Percentiles rank a stretch among this genome's conserved stretches.
Evolutionary conservation across 1,284 basidiomycete species (phyloP).

Genomic region (Takashimella tepidaria): DNA sequence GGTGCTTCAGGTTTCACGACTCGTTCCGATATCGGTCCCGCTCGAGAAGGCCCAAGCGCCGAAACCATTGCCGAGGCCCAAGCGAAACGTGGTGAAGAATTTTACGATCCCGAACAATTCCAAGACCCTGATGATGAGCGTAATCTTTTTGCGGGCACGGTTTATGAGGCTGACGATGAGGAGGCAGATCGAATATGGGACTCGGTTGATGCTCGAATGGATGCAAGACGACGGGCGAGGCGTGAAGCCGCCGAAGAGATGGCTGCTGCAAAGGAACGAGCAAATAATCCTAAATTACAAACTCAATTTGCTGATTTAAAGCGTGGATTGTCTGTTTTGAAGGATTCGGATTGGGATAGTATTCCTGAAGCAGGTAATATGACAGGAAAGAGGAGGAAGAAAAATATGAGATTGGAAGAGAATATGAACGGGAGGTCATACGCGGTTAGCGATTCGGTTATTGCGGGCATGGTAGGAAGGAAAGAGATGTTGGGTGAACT

Average conservation of each 20-base stretch:
- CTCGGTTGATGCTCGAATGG: constrained; percentile 82
- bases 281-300: constrained; percentile 49
- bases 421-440: constrained; percentile 59
- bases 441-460: constrained; percentile 85
- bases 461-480: constrained; percentile 49
- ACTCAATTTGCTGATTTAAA: constrained; percentile 87
- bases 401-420: constrained; percentile 60
- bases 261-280: constrained; percentile 41
- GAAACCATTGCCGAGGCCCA: constrained; percentile 81
- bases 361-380: constrained; percentile 96
- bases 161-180: constrained; percentile 96
- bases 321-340: constrained; percentile 75
- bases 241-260: constrained; percentile 52
- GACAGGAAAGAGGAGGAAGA: constrained; percentile 83
- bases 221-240: constrained; percentile 69
- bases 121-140: constrained; percentile 98
- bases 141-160: constrained; percentile 89
- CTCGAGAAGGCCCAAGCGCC: constrained; percentile 85
- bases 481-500: constrained; percentile 69
- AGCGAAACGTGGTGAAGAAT: constrained; percentile 78
- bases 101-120: constrained; percentile 74
- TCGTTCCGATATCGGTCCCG: constrained; percentile 96
- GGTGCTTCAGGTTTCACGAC: constrained; percentile 98
- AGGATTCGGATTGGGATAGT: constrained; percentile 88
- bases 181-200: constrained; percentile 97